phyloP scores from a whole-genome alignment of 2,329 filamentous ascomycete genomes.

The Fusarium tanahbumbuense region DNA sequence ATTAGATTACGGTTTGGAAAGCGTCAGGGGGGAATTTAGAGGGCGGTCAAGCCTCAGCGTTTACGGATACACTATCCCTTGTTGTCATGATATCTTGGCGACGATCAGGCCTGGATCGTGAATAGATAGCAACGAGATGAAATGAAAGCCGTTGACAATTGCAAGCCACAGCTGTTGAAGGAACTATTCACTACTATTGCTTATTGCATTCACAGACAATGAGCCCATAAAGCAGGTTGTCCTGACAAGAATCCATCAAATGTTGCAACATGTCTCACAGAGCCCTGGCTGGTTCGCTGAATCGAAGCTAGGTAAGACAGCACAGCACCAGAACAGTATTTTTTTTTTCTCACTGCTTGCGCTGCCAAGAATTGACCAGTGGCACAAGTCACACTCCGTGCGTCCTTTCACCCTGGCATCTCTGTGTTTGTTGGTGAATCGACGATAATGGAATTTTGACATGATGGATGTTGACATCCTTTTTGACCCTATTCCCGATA shows the following conservation, averaged over 20 bases:
- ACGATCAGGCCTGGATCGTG: constrained; percentile 19
- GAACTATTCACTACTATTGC: background rate
- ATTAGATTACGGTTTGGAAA: constrained; percentile 15
- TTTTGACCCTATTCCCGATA: constrained; percentile 22
- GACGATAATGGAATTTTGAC: constrained; percentile 2
- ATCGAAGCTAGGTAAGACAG: constrained; percentile 27
- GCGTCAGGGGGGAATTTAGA: constrained; percentile 10
- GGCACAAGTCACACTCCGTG: constrained; percentile 24
- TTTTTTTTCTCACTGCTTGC: constrained; percentile 9
- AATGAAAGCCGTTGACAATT: constrained; percentile 21
- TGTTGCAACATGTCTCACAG: constrained; percentile 30
- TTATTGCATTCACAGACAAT: constrained; percentile 12
- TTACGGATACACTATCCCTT: constrained; percentile 14
- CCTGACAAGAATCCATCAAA: constrained; percentile 25
- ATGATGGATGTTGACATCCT: constrained; percentile 6
- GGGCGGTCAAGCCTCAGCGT: constrained; percentile 22
- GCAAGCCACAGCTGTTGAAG: constrained; percentile 17
- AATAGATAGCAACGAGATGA: constrained; percentile 6
- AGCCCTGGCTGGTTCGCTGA: constrained; percentile 29
- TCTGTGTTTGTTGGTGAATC: constrained; percentile 12
- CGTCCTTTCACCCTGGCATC: constrained; percentile 11
- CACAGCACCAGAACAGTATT: constrained; percentile 1
- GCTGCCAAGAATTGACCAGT: constrained; percentile 22
- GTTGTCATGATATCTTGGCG: constrained; percentile 26
- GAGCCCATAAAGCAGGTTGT: constrained; percentile 32